A percentile compares a stretch with the other conserved stretches of the same genome.
phyloP scores from a whole-genome alignment of 257 asterid genomes.

The Solanum habrochaites region DNA sequence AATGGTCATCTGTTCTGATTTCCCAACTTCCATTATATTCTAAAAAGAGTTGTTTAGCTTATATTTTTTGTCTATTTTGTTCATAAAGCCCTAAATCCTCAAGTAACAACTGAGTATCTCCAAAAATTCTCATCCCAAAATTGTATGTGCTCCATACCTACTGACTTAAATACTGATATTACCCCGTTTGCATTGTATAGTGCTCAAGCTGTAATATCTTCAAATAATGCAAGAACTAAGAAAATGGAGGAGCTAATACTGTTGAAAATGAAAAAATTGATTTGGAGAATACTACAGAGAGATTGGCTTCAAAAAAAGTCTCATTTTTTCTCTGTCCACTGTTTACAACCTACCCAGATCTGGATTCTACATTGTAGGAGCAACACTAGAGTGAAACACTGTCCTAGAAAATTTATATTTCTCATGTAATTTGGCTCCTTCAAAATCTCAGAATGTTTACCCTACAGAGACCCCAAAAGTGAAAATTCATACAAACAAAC shows the following conservation, averaged over 20 bases:
- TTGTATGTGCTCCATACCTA: not conserved
- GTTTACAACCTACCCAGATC: not conserved
- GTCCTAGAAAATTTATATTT: not conserved
- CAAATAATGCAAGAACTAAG: not conserved
- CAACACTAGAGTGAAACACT: not conserved
- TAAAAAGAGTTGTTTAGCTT: not conserved
- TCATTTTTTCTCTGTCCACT: not conserved
- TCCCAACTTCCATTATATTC: not conserved
- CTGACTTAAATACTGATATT: not conserved
- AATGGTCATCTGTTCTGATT: not conserved
- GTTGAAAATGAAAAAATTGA: not conserved
- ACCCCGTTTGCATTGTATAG: not conserved
- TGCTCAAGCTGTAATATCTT: not conserved
- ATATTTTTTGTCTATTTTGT: not conserved
- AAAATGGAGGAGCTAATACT: not conserved
- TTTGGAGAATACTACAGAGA: not conserved
- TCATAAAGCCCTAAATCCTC: not conserved
- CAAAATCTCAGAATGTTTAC: not conserved
- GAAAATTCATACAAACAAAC: not conserved
- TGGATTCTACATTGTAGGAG: not conserved
- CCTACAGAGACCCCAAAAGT: not conserved
- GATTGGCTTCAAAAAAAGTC: not conserved
- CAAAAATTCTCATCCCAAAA: not conserved
- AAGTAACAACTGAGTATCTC: not conserved
- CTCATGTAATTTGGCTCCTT: not conserved